Base-by-base conservation (phyloP, 2,329 filamentous ascomycete genomes). In the Ophiostoma australiae region DNA sequence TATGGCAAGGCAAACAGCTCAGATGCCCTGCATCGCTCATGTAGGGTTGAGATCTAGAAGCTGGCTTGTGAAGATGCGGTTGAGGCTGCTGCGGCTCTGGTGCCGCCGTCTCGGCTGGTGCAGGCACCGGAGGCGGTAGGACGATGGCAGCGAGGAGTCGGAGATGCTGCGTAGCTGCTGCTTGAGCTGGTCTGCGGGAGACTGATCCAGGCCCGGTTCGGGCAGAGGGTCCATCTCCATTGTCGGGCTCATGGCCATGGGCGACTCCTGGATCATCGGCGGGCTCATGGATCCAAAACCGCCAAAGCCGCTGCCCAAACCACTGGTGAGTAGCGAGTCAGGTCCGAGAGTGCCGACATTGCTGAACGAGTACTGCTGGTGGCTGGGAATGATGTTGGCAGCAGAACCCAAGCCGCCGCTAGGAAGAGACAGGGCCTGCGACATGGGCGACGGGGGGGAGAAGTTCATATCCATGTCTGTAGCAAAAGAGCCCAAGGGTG, bases 131-230 rank as follows among this genome's bases (percentile, higher is more conserved):
- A 75, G 73, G 6, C 75, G 75, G 69, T 76, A 76, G 69, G 73
- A 69, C 52, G 75, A 76, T 17, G 75, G 75, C 13, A 75, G 74
- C 68, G 74, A 75, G 48, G 75, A 74, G 55, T 76, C 75, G 17
- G 75, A 76, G 31, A 76, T 76, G 72, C 75, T 76, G n/a, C 75
- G 75, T 67, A 76, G 55, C 69, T 76, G 75, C 66, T 76, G 75
- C 71, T 73, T 76, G 37, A 76, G 73, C 72, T 76, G 75, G 17
- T 76, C 75, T 1, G 73, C 75, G 6, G 75, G 75, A 3, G 75
- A 75, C 69, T 75, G 73, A 27, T 69, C 70, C 15, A 71, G 73
- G 20, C 73, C 74, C 1, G 71, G 58, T 27, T 75, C 74, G 0
- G 70, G 39, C 1, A 72, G 70, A 0, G 69, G 35, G 10, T 31